Evolutionary conservation across 768 basidiomycete genomes (phyloP).

Genomic region (Boletus barrowsii): DNA sequence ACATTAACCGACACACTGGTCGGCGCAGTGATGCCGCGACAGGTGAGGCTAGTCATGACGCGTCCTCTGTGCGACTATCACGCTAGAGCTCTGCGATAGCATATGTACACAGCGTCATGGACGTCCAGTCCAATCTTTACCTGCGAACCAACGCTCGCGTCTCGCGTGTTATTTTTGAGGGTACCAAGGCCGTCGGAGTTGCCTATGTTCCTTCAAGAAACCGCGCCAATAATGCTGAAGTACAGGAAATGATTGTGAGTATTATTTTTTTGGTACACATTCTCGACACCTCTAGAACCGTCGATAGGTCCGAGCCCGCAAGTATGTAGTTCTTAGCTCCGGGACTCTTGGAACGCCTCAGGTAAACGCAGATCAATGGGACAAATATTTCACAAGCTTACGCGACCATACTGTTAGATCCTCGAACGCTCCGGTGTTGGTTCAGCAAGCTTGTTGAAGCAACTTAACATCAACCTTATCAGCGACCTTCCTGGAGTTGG

Average conservation of each 20-base stretch:
- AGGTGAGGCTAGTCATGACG: constrained; percentile 33
- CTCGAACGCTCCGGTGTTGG: constrained; percentile 73
- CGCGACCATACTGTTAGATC: constrained; percentile 37
- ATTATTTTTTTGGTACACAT: neutral
- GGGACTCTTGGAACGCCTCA: constrained; percentile 70
- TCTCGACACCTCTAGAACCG: neutral
- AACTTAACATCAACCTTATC: constrained; percentile 34
- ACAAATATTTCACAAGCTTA: neutral
- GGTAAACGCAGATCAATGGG: constrained; percentile 11
- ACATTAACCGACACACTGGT: constrained; percentile 72
- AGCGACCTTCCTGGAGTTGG: constrained; percentile 14
- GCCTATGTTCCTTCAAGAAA: constrained; percentile 66
- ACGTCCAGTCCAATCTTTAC: constrained; percentile 63
- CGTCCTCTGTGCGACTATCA: neutral
- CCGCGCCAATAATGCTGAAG: constrained; percentile 47
- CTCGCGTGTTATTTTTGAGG: constrained; percentile 69
- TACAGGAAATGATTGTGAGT: constrained; percentile 55
- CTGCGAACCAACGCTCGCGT: constrained; percentile 66
- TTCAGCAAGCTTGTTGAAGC: constrained; percentile 48
- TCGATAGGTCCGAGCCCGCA: constrained; percentile 50
- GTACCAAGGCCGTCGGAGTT: constrained; percentile 67
- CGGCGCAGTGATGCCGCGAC: constrained; percentile 70
- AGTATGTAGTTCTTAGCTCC: constrained; percentile 61
- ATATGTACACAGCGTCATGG: constrained; percentile 71
- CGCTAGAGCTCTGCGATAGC: constrained; percentile 32